These are phyloP conservation scores for Rosa multiflora DNA, from an alignment of 306 rosid species.

Conservation along the genomic window DNA sequence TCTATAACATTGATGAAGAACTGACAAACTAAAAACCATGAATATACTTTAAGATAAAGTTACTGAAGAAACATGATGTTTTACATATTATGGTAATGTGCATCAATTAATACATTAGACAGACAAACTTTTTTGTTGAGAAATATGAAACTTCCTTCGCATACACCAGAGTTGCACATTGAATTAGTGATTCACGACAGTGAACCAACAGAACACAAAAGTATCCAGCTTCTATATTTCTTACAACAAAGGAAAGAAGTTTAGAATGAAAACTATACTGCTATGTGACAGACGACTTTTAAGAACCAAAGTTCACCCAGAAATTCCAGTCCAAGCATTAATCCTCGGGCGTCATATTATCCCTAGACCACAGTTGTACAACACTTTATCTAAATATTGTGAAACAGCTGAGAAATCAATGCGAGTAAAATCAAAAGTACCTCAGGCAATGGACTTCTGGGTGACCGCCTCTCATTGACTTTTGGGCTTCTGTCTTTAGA, in stretches of 20 bases:
- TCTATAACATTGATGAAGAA: background rate
- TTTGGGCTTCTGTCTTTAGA: constrained; percentile 88
- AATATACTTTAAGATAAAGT: background rate
- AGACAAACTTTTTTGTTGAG: background rate
- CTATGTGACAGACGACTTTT: background rate
- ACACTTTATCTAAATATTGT: background rate
- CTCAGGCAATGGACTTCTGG: constrained; percentile 83
- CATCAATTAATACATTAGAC: background rate
- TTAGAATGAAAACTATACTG: background rate
- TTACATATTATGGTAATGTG: background rate
- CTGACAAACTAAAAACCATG: background rate
- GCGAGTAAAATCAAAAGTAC: constrained; percentile 34
- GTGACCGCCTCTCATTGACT: constrained; percentile 70
- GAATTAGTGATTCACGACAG: background rate
- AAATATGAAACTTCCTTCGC: background rate
- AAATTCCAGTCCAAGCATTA: background rate
- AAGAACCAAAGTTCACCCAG: background rate
- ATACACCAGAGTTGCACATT: background rate
- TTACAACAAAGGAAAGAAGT: background rate
- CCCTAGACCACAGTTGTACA: background rate
- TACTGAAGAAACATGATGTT: background rate
- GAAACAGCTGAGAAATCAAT: background rate
- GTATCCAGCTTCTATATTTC: background rate
- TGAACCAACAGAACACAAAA: background rate
- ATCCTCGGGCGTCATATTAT: background rate